Evolutionary conservation across 2,329 filamentous ascomycete species (phyloP).

Genomic region (Paecilomyces sp.): DNA sequence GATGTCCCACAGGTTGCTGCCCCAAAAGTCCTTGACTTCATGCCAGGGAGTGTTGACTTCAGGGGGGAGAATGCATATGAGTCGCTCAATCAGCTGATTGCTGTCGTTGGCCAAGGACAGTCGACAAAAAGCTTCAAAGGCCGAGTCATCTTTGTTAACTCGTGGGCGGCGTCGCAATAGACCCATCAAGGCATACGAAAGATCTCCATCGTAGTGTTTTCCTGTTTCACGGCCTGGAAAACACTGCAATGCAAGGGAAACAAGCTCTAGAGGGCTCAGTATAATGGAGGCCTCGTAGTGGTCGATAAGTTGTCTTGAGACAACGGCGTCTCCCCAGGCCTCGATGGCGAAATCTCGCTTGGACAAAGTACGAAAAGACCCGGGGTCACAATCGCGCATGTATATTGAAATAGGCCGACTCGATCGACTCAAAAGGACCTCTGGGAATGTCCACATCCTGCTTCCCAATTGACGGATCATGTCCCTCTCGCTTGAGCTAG

Average conservation of each 20-base stretch:
- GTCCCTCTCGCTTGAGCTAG: slow-evolving; percentile 12
- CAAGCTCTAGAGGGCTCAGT: slow-evolving; percentile 35
- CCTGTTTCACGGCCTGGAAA: slow-evolving; percentile 31
- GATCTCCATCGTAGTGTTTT: slow-evolving; percentile 32
- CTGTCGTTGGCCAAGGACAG: slow-evolving; percentile 42
- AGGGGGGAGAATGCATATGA: slow-evolving; percentile 37
- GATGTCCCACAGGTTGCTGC: slow-evolving; percentile 40
- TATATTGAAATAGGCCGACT: slow-evolving; percentile 25
- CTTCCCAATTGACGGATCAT: slow-evolving; percentile 38
- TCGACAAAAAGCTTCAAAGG: slow-evolving; percentile 42
- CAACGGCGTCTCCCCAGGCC: slow-evolving; percentile 34
- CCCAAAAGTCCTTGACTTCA: slow-evolving; percentile 34
- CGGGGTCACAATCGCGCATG: slow-evolving; percentile 17
- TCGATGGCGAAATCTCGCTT: slow-evolving; percentile 36
- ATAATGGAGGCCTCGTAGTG: slow-evolving; percentile 39
- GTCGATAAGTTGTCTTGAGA: slow-evolving; percentile 37
- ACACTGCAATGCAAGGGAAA: slow-evolving; percentile 34
- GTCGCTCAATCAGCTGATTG: slow-evolving; percentile 38
- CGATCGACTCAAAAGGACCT: slow-evolving; percentile 29
- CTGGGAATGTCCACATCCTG: slow-evolving; percentile 42
- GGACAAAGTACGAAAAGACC: slow-evolving; percentile 17
- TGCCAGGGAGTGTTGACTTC: slow-evolving; percentile 31
- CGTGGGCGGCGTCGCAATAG: slow-evolving; percentile 34
- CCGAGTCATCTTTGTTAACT: slow-evolving; percentile 32
- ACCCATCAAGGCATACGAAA: slow-evolving; percentile 43